These are phyloP conservation scores for Tetracladium setigerum DNA, from an alignment of 495 filamentous ascomycete species.

Conservation along the genomic window DNA sequence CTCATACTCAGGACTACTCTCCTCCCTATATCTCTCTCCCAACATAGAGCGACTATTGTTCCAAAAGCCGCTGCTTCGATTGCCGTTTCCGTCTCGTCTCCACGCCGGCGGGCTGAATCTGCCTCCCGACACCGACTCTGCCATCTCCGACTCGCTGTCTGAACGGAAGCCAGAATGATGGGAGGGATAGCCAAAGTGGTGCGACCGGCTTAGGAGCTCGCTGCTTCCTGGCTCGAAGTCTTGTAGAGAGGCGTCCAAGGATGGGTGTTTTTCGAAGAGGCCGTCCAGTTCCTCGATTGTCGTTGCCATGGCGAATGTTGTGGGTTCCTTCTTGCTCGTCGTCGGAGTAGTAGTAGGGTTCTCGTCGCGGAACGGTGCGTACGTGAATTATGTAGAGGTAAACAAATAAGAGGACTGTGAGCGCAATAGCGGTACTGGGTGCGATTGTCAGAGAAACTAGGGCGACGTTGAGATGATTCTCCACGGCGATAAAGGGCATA, in stretches of 20 bases:
- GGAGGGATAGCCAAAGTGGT: slow-evolving; percentile 53
- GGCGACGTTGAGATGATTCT: slow-evolving; percentile 43
- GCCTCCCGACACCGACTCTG: slow-evolving; percentile 35
- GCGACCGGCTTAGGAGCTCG: slow-evolving; percentile 26
- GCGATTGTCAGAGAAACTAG: slow-evolving; percentile 45
- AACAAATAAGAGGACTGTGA: slow-evolving; percentile 41
- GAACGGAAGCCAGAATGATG: slow-evolving; percentile 73
- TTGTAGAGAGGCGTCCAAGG: slow-evolving; percentile 63
- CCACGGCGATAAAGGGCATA: slow-evolving; percentile 35
- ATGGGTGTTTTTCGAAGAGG: slow-evolving; percentile 58
- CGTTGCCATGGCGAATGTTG: slow-evolving; percentile 8
- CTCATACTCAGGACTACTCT: slow-evolving; percentile 22
- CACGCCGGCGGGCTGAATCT: slow-evolving; percentile 50
- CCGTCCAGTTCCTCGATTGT: slow-evolving; percentile 22
- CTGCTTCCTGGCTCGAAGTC: slow-evolving; percentile 61
- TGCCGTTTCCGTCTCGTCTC: slow-evolving; percentile 42
- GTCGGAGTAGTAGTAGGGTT: neutral
- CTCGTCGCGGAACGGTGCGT: slow-evolving; percentile 15
- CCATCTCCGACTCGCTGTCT: slow-evolving; percentile 46
- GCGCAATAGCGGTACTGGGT: slow-evolving; percentile 44
- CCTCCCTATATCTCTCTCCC: slow-evolving; percentile 19
- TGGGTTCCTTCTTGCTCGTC: too few relatives aligned
- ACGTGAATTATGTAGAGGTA: slow-evolving; percentile 41
- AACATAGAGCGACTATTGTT: slow-evolving; percentile 27
- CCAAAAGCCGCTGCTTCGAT: slow-evolving; percentile 48